Percentiles rank a stretch among this genome's conserved stretches.
These are phyloP conservation scores for Alternaria ventricosa DNA, from an alignment of 2,329 filamentous ascomycete genomes.

Conservation along the genomic window DNA sequence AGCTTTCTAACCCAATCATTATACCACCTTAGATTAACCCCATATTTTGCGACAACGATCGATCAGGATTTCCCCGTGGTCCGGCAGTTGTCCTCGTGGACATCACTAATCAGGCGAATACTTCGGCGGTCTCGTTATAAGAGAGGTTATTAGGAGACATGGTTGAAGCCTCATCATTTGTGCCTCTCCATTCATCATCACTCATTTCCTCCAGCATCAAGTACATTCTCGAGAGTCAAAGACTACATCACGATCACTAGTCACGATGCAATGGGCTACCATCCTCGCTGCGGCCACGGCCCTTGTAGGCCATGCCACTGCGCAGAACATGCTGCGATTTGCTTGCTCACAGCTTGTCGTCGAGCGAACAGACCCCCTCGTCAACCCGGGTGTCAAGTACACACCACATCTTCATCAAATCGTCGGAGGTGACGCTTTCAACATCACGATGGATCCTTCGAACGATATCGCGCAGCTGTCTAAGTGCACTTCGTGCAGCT, in stretches of 20 bases:
- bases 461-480: conserved; percentile 32
- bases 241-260: background rate
- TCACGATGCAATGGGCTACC: conserved; percentile 41
- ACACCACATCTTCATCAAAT: conserved; percentile 47
- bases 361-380: conserved; percentile 42
- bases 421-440: conserved; percentile 43
- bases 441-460: conserved; percentile 42
- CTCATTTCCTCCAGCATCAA: background rate
- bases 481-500: conserved; percentile 44
- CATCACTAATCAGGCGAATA: background rate
- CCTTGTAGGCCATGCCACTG: conserved; percentile 31
- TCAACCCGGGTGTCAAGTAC: conserved; percentile 45
- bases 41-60: conserved; percentile 31
- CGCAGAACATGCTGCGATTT: conserved; percentile 43
- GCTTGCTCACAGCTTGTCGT: conserved; percentile 46
- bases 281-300: conserved; percentile 29
- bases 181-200: conserved; percentile 23
- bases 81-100: conserved; percentile 36
- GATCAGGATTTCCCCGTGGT: conserved; percentile 29
- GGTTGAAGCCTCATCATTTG: conserved; percentile 13
- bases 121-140: conserved; percentile 36
- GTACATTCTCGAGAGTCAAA: background rate
- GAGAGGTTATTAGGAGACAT: conserved; percentile 27
- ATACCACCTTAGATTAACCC: conserved; percentile 37
- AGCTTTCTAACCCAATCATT: conserved; percentile 33